These are phyloP conservation scores for Dendrobium catenatum DNA, from an alignment of 106 monocot genomes.

Conservation along the genomic window DNA sequence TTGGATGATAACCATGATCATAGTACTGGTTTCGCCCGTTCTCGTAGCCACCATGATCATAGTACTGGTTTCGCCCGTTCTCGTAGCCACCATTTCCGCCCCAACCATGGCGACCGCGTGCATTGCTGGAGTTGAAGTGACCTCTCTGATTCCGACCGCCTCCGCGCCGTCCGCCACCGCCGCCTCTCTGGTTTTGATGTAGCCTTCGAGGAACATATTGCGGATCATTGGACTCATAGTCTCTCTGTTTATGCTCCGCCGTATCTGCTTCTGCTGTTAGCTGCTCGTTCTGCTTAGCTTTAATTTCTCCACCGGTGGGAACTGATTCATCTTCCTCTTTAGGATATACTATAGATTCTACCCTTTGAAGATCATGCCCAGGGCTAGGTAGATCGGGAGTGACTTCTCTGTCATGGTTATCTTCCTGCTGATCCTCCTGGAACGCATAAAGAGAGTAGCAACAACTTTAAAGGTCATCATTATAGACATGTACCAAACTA, in stretches of 20 bases:
- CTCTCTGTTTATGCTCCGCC: not conserved
- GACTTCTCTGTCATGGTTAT: slow-evolving; percentile 19
- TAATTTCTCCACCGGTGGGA: slow-evolving; percentile 8
- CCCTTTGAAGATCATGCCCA: slow-evolving; percentile 21
- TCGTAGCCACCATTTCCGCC: slow-evolving; percentile 33
- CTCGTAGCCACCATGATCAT: slow-evolving; percentile 36
- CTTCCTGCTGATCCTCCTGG: slow-evolving; percentile 11
- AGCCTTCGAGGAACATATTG: slow-evolving; percentile 19
- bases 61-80: slow-evolving; percentile 43
- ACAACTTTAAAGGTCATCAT: too few species aligned
- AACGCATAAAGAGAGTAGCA: not conserved
- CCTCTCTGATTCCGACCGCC: slow-evolving; percentile 1
- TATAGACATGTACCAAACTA: not conserved
- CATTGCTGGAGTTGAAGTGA: not conserved
- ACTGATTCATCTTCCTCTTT: not conserved
- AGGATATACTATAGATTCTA: not conserved
- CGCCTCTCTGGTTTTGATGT: slow-evolving; percentile 38
- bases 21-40: slow-evolving; percentile 45
- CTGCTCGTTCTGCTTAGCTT: slow-evolving; percentile 18
- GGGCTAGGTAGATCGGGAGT: slow-evolving; percentile 16
- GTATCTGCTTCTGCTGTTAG: slow-evolving; percentile 18
- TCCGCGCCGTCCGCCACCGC: slow-evolving; percentile 26
- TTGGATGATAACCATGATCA: slow-evolving; percentile 37
- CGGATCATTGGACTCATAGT: slow-evolving; percentile 20
- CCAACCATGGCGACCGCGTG: slow-evolving; percentile 32